Base-by-base conservation (phyloP, 139 green algal genomes). In the Mesostigma viride region DNA sequence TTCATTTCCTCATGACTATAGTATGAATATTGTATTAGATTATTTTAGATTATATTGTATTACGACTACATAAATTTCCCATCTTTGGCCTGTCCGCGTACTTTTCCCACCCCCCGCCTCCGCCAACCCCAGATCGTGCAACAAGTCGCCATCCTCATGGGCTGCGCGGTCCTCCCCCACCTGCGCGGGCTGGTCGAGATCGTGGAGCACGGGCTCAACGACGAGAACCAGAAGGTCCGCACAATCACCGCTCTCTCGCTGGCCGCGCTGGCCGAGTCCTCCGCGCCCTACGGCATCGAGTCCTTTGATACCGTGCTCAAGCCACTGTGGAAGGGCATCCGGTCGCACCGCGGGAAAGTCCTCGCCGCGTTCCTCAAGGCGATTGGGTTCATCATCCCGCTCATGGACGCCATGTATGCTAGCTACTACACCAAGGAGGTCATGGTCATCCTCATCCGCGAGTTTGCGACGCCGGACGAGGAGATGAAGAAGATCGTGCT, bases 401-500 rank as follows among this genome's bases (percentile, higher is more conserved):
- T 99, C 30, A 98, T 99, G 93, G 93, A 99, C 75, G 81, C 80
- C 3, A 88, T 92, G 85, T 95, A 98, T 76, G 93, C 93, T 2
- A 92, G 90, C 73, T 96, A 97, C 80, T 97, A 97, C 84, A 99
- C 92, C 0, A 67, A 67, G 60, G 60, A 98, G 76, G 88, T 98
- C 26, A 97, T 97, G 93, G 76, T 96, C 28, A 86, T 98, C 61
- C 82, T 95, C 56, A 85, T 95, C 58, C 81, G 93, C n/a, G 93
- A 99, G 83, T 98, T 99, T 76, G 70, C 84, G 76, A 94, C 89
- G 1, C 88, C 93, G 0, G 93, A 99, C 76, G 93, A 99, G 77
- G 93, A 99, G 83, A 99, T 99, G 93, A 99, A 97, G 88, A 98
- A 97, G 84, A 99, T 98, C 67, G 90, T 97, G 81, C 87, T 99